These are phyloP conservation scores for Oenanthe sinensis DNA, from an alignment of 129 eudicot species.

Conservation along the genomic window DNA sequence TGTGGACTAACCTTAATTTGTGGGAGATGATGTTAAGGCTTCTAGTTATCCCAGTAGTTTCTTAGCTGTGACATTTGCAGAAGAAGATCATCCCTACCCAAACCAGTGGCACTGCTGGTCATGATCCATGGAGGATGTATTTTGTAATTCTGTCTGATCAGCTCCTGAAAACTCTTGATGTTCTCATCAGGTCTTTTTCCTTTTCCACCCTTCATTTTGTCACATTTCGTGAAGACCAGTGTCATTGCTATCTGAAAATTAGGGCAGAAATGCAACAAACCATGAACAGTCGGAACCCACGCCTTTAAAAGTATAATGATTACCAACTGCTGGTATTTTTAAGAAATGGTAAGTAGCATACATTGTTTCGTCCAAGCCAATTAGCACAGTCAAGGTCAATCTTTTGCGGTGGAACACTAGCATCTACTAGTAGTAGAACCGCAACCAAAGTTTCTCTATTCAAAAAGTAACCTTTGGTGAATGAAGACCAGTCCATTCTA, in stretches of 20 bases:
- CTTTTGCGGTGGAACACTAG: conserved; percentile 91
- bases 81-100: conserved; percentile 92
- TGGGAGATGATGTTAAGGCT: not conserved
- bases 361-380: conserved; percentile 86
- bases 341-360: conserved; percentile 18
- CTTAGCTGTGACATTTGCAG: conserved; percentile 92
- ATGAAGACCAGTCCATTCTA: conserved; percentile 84
- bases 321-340: not conserved
- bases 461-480: conserved; percentile 91
- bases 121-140: conserved; percentile 93
- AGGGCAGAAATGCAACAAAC: not conserved
- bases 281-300: not conserved
- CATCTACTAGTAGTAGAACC: conserved; percentile 75
- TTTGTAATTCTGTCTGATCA: conserved; percentile 52
- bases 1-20: not conserved
- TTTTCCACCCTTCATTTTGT: conserved; percentile 65
- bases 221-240: conserved; percentile 88
- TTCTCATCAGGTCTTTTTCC: conserved; percentile 82
- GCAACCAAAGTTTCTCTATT: conserved; percentile 55
- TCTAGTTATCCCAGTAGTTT: conserved; percentile 73
- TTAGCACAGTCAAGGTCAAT: conserved; percentile 91
- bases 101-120: conserved; percentile 88
- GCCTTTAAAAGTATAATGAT: not conserved
- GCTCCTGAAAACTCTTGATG: conserved; percentile 56
- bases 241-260: conserved; percentile 73